Evolutionary conservation across 2,329 filamentous ascomycete genomes (phyloP).

Genomic region (Fusarium compactum): DNA sequence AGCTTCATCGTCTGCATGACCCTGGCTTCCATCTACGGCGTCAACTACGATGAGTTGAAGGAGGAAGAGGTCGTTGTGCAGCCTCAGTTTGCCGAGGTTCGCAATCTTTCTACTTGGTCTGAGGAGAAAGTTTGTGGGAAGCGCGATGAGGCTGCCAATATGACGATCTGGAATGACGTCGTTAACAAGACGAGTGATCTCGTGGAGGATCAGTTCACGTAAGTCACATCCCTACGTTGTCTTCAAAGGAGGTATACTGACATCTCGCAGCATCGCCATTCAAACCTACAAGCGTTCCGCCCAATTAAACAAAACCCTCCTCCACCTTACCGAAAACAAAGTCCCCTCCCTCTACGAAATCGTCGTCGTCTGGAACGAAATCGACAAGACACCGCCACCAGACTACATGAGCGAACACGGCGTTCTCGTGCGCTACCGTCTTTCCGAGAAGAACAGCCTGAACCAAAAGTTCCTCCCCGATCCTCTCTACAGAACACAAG

Average conservation of each 20-base stretch:
- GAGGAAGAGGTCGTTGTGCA: neutral
- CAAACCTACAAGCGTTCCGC: constrained; percentile 51
- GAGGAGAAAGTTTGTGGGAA: neutral
- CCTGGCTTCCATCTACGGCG: neutral
- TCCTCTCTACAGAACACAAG: constrained; percentile 50
- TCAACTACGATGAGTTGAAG: neutral
- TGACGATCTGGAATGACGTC: constrained; percentile 11
- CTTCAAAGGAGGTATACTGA: too few species aligned
- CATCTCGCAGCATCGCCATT: constrained; percentile 54
- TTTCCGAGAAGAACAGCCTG: constrained; percentile 49
- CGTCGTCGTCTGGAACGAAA: constrained; percentile 54
- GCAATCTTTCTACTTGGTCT: neutral
- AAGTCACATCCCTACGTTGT: neutral
- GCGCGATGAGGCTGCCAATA: neutral
- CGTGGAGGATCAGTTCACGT: constrained; percentile 50
- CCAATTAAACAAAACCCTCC: constrained; percentile 49
- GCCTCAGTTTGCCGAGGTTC: neutral
- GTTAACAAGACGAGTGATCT: constrained; percentile 39
- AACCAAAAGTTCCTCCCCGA: constrained; percentile 55
- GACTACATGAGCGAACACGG: constrained; percentile 43
- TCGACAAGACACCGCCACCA: constrained; percentile 44
- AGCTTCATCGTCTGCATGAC: neutral
- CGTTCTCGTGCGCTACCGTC: constrained; percentile 51
- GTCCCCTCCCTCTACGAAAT: constrained; percentile 53
- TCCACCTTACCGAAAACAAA: constrained; percentile 38